Evolutionary conservation across 257 asterid genomes (phyloP).

Genomic region (Salvia splendens): DNA sequence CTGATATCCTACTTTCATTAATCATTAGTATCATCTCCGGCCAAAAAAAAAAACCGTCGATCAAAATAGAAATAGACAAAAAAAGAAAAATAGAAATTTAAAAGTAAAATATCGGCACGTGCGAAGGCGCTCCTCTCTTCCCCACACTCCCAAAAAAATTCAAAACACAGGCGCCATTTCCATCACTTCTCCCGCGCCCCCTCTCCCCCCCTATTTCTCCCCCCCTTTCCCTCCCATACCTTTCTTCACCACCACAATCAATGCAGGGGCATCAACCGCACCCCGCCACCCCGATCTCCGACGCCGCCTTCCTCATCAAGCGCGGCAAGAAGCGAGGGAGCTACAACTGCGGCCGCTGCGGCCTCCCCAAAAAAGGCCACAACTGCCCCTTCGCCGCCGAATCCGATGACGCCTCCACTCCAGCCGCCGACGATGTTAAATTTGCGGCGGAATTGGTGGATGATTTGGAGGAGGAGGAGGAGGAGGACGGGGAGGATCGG

Average conservation of each 20-base stretch:
- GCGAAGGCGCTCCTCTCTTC: constrained; percentile 29
- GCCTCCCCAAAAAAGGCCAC: constrained; percentile 87
- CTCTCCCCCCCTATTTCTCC: not conserved
- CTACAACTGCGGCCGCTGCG: constrained; percentile 95
- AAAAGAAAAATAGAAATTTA: not conserved
- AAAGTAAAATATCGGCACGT: constrained; percentile 33
- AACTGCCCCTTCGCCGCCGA: constrained; percentile 38
- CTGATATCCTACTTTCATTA: no score
- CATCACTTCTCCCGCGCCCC: constrained; percentile 61
- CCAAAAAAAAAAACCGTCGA: not conserved
- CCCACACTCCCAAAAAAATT: constrained; percentile 21
- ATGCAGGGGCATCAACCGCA: constrained; percentile 76
- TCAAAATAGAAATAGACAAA: not conserved
- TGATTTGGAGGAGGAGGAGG: constrained; percentile 41
- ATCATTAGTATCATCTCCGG: no score
- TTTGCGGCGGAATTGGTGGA: constrained; percentile 48
- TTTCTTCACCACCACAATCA: not conserved
- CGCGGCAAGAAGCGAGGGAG: constrained; percentile 71
- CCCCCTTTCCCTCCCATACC: no score
- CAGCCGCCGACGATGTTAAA: constrained; percentile 56
- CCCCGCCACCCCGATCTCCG: constrained; percentile 75
- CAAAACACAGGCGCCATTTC: constrained; percentile 70
- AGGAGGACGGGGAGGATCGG: not conserved
- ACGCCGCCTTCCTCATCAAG: constrained; percentile 44
- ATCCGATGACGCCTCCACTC: constrained; percentile 30